Conservation (phyloP, 805 yeast genomes). For the Sungouiozyma intestinalis region DNA sequence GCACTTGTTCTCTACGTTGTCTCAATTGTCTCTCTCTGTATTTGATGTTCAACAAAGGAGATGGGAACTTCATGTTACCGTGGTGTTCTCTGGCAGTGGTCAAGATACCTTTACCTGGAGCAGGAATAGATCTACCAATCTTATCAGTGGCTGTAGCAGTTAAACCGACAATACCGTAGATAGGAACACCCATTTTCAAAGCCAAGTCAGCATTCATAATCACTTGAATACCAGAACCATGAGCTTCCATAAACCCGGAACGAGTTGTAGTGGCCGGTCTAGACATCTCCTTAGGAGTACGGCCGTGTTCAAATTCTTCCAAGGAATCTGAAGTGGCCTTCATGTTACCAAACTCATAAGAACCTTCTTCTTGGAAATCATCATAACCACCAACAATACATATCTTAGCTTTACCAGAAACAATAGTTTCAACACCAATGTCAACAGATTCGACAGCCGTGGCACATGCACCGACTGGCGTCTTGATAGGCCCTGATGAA, state of each 20-base stretch:
- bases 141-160: constrained; percentile 96
- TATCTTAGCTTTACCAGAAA: constrained; percentile 89
- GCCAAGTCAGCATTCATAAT: constrained; percentile 94
- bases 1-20: constrained; percentile 66
- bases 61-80: constrained; percentile 64
- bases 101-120: constrained; percentile 99
- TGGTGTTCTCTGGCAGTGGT: constrained; percentile 95
- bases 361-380: constrained; percentile 99
- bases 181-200: constrained; percentile 96
- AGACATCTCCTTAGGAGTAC: constrained; percentile 97
- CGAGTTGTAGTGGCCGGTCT: constrained; percentile 96
- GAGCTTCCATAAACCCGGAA: constrained; percentile 98
- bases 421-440: constrained; percentile 86
- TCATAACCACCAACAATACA: constrained; percentile 98
- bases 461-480: constrained; percentile 99
- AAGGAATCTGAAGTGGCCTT: constrained; percentile 90
- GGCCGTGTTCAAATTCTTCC: constrained; percentile 86
- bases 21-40: constrained; percentile 90
- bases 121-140: constrained; percentile 98
- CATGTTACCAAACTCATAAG: constrained; percentile 97
- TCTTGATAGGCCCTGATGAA: constrained; percentile 97
- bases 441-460: constrained; percentile 97
- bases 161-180: constrained; percentile 88
- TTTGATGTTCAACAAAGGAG: constrained; percentile 76
- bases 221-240: constrained; percentile 97